A percentile compares a stretch with the other conserved stretches of the same genome.
phyloP scores from a whole-genome alignment of 225 moss, liverwort and hornwort species.

The Physcomitrellopsis africana region DNA sequence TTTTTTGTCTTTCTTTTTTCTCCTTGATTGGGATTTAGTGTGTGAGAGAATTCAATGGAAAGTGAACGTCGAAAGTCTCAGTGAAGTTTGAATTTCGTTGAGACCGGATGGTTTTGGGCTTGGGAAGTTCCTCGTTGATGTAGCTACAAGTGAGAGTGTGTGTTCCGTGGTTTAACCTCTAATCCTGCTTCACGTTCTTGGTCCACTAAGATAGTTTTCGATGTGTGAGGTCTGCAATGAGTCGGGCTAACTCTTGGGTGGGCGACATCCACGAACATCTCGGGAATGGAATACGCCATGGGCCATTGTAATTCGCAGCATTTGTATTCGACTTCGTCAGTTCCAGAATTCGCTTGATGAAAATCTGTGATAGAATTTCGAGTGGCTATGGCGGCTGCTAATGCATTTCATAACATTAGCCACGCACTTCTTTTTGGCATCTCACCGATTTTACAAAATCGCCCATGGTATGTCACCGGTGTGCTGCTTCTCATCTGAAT shows the following conservation, averaged over 20 bases:
- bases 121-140: background rate
- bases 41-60: background rate
- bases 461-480: background rate
- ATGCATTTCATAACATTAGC: background rate
- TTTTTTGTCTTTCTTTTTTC: background rate
- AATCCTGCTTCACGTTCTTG: background rate
- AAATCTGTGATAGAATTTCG: background rate
- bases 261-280: background rate
- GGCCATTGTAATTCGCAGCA: background rate
- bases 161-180: background rate
- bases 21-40: conserved; percentile 11
- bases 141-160: background rate
- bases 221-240: background rate
- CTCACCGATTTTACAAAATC: background rate
- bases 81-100: background rate
- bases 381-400: background rate
- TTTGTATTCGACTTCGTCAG: background rate
- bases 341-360: background rate
- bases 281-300: no score
- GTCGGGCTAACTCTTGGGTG: background rate
- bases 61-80: conserved; percentile 25
- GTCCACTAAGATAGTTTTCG: conserved; percentile 32
- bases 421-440: background rate
- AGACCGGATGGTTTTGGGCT: conserved; percentile 25
- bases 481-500: conserved; percentile 13